Conservation (phyloP, 176 grass and related monocot genomes). For the Leersia perrieri region DNA sequence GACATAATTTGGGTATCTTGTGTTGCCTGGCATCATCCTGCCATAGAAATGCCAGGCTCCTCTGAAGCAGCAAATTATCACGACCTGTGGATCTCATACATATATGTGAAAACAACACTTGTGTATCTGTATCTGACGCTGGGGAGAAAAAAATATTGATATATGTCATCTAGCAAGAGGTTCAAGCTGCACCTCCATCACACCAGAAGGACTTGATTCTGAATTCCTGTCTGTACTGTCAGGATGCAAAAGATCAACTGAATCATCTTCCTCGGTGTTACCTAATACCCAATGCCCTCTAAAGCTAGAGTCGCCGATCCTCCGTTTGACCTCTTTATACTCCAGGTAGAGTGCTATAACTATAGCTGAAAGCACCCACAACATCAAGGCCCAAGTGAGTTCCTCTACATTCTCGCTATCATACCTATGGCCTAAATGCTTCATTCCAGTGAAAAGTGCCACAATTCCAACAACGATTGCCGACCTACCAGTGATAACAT, state of each 20-base stretch:
- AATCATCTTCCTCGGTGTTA: conserved; percentile 80
- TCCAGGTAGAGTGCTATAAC: conserved; percentile 70
- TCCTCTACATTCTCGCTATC: conserved; percentile 84
- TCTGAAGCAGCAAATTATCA: background rate
- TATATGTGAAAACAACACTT: conserved; percentile 11
- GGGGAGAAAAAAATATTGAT: conserved; percentile 17
- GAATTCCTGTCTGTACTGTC: conserved; percentile 47
- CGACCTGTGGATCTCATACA: conserved; percentile 15
- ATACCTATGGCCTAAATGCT: conserved; percentile 78
- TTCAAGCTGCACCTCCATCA: conserved; percentile 83
- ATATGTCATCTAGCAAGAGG: conserved; percentile 59
- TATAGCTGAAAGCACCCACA: conserved; percentile 66
- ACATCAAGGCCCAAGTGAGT: conserved; percentile 75
- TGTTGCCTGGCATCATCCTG: conserved; percentile 32
- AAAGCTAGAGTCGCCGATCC: conserved; percentile 28
- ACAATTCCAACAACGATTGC: conserved; percentile 60
- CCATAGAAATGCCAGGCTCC: conserved; percentile 7
- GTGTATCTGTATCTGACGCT: conserved; percentile 29
- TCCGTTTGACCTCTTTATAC: conserved; percentile 62
- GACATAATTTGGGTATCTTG: conserved; percentile 28
- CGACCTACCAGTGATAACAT: conserved; percentile 80
- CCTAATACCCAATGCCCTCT: conserved; percentile 76
- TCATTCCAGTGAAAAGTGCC: conserved; percentile 81
- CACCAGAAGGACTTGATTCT: conserved; percentile 47
- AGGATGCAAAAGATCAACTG: conserved; percentile 72